These are phyloP conservation scores for Dendrobium nobile DNA, from an alignment of 106 monocot species.

Conservation along the genomic window DNA sequence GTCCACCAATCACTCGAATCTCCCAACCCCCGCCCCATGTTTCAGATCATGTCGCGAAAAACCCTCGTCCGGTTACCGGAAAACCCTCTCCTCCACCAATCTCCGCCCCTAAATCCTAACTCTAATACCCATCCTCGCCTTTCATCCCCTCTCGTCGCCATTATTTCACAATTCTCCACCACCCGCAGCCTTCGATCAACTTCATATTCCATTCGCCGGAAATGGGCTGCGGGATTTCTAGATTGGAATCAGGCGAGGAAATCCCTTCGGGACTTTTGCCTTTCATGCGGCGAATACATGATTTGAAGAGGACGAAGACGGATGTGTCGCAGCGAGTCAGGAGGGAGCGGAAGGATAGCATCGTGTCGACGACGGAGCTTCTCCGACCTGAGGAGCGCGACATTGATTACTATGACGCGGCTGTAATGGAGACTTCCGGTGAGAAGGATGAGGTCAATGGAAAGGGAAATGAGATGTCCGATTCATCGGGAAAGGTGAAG, in stretches of 20 bases:
- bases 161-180: too few species aligned
- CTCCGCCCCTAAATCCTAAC: slow-evolving; percentile 2
- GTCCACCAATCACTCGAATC: too few species aligned
- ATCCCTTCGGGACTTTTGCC: background rate
- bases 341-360: slow-evolving; percentile 10
- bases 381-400: slow-evolving; percentile 8
- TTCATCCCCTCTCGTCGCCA: background rate
- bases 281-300: background rate
- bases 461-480: background rate
- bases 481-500: too few species aligned
- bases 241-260: slow-evolving; percentile 4
- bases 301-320: background rate
- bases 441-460: background rate
- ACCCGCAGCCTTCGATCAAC: too few species aligned
- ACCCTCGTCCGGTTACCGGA: background rate
- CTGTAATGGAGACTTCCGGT: background rate
- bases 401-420: background rate
- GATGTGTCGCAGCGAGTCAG: background rate
- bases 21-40: too few species aligned
- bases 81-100: slow-evolving; percentile 1
- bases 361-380: slow-evolving; percentile 6
- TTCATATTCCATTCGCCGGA: background rate
- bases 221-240: slow-evolving; percentile 10
- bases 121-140: background rate
- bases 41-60: too few species aligned